A percentile compares a stretch with the other conserved stretches of the same genome.
Evolutionary conservation across 768 basidiomycete species (phyloP).

Genomic region (Mycena vulgaris): DNA sequence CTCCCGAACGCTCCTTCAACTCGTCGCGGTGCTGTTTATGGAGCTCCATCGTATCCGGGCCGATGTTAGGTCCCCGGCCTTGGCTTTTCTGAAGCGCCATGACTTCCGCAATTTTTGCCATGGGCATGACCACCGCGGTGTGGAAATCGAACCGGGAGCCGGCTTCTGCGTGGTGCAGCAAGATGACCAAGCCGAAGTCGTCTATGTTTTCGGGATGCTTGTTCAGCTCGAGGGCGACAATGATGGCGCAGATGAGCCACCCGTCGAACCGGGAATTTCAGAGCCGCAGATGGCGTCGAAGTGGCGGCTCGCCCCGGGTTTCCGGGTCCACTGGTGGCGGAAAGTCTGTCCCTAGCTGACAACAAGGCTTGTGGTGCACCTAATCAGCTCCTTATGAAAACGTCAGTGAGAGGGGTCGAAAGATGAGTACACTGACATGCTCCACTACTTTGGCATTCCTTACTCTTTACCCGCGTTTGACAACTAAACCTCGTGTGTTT

Average conservation of each 20-base stretch:
- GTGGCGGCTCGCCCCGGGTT: slow-evolving; percentile 28
- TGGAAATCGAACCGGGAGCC: slow-evolving; percentile 33
- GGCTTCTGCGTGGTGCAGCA: slow-evolving; percentile 26
- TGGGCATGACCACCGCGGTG: slow-evolving; percentile 15
- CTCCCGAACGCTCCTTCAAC: slow-evolving; percentile 22
- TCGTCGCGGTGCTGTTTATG: slow-evolving; percentile 29
- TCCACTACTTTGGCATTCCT: slow-evolving; percentile 12
- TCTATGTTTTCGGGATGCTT: slow-evolving; percentile 30
- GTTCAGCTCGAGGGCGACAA: slow-evolving; percentile 33
- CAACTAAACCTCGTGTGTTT: no score
- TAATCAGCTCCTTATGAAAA: slow-evolving; percentile 28
- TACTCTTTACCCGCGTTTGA: slow-evolving; percentile 7
- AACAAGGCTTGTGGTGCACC: slow-evolving; percentile 33
- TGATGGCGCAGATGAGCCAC: slow-evolving; percentile 29
- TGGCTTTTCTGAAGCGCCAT: background rate
- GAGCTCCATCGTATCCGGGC: slow-evolving; percentile 1
- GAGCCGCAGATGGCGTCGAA: slow-evolving; percentile 33
- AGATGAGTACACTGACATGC: background rate
- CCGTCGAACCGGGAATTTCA: slow-evolving; percentile 33
- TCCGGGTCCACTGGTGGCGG: slow-evolving; percentile 22
- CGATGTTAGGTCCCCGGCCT: background rate
- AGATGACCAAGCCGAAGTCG: slow-evolving; percentile 26
- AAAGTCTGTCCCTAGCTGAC: slow-evolving; percentile 4
- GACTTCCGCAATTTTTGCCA: background rate
- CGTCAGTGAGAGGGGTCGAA: no score